Conservation (phyloP, 108 stramenopile species). For the Skeletonema grethae region DNA sequence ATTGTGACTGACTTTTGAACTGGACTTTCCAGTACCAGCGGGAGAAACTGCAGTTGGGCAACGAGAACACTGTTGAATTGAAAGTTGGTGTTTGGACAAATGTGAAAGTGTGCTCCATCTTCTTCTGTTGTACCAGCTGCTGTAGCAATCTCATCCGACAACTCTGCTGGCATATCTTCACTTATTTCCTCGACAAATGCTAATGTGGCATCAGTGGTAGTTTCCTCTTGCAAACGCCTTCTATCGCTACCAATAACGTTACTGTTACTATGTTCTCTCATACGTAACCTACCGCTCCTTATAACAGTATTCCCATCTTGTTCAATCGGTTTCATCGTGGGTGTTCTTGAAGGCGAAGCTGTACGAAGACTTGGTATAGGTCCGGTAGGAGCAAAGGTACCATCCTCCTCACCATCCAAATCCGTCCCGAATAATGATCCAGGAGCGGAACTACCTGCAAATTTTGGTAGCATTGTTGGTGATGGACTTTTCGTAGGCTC, state of each 20-base stretch:
- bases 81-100: not conserved
- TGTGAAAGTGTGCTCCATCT: not conserved
- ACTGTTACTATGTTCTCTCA: not conserved
- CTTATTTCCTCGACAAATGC: not conserved
- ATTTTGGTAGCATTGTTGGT: not conserved
- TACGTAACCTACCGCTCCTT: not conserved
- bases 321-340: not conserved
- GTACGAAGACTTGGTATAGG: slow-evolving; percentile 2
- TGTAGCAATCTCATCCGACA: not conserved
- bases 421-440: not conserved
- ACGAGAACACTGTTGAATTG: not conserved
- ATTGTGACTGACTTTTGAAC: not conserved
- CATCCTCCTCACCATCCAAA: not conserved
- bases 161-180: no score
- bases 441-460: not conserved
- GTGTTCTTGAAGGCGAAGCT: not conserved
- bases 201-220: not conserved
- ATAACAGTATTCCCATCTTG: not conserved
- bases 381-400: not conserved
- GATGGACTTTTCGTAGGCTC: slow-evolving; percentile 1
- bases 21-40: not conserved
- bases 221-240: not conserved
- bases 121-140: not conserved
- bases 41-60: not conserved
- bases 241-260: not conserved